Percentiles rank a stretch among this genome's conserved stretches.
Conservation (phyloP, 129 eudicot species). For the Glebionis coronaria region DNA sequence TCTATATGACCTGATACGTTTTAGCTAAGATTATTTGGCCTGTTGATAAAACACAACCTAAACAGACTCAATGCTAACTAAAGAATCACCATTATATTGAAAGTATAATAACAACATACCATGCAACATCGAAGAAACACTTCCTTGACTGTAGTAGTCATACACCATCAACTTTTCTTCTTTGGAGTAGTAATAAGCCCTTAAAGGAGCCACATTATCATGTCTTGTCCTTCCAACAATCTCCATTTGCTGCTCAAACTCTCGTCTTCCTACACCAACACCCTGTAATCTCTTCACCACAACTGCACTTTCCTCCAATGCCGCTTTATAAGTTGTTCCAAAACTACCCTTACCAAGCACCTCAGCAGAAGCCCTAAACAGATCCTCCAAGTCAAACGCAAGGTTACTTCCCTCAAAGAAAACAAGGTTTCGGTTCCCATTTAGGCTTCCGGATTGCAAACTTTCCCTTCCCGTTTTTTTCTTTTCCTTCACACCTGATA, state of each 20-base stretch:
- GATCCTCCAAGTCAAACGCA: constrained; percentile 81
- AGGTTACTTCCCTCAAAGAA: constrained; percentile 79
- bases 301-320: constrained; percentile 72
- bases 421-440: constrained; percentile 44
- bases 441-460: constrained; percentile 38
- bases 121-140: constrained; percentile 73
- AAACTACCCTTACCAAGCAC: constrained; percentile 87
- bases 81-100: background rate
- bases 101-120: constrained; percentile 45
- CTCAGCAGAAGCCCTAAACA: constrained; percentile 93
- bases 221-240: constrained; percentile 67
- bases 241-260: constrained; percentile 94
- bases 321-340: constrained; percentile 89
- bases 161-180: constrained; percentile 94
- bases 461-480: constrained; percentile 33
- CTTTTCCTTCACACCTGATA: constrained; percentile 36
- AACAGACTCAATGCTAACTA: background rate
- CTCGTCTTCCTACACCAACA: constrained; percentile 54
- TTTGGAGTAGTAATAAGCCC: constrained; percentile 94
- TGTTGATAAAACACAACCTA: background rate
- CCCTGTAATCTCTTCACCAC: constrained; percentile 90
- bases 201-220: constrained; percentile 70
- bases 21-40: background rate
- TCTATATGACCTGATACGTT: background rate
- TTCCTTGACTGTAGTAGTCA: constrained; percentile 74